Conservation (phyloP, 495 filamentous ascomycete species). For the Aspergillus campestris region DNA sequence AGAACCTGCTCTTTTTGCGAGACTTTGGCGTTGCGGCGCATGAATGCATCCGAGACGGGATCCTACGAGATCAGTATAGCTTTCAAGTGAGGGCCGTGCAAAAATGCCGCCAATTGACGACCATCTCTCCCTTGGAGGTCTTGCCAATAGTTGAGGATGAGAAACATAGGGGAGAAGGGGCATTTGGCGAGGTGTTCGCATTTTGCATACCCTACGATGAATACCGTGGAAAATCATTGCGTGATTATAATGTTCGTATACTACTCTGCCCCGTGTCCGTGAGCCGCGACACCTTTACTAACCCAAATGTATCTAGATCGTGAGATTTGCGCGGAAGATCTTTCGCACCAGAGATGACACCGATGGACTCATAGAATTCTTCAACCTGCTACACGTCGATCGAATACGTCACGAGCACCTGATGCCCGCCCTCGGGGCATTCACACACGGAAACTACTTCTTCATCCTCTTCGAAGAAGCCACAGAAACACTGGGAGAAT, state of each 20-base stretch:
- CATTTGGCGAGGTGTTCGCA: not conserved
- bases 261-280: not conserved
- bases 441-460: not conserved
- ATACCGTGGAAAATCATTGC: not conserved
- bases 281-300: not conserved
- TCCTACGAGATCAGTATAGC: not conserved
- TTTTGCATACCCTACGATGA: not conserved
- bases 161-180: not conserved
- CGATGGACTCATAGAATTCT: not conserved
- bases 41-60: not conserved
- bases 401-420: not conserved
- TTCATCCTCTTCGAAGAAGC: not conserved
- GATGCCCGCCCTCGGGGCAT: not conserved
- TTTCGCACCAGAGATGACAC: not conserved
- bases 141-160: not conserved
- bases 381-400: not conserved
- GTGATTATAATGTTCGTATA: not conserved
- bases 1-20: not conserved
- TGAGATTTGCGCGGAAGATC: not conserved
- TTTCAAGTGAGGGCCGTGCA: not conserved
- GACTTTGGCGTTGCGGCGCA: not conserved
- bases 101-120: not conserved
- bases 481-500: not conserved
- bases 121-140: not conserved
- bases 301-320: not conserved